Conservation (phyloP, 164 flowering plant species). For the Magnolia changhungtana region DNA sequence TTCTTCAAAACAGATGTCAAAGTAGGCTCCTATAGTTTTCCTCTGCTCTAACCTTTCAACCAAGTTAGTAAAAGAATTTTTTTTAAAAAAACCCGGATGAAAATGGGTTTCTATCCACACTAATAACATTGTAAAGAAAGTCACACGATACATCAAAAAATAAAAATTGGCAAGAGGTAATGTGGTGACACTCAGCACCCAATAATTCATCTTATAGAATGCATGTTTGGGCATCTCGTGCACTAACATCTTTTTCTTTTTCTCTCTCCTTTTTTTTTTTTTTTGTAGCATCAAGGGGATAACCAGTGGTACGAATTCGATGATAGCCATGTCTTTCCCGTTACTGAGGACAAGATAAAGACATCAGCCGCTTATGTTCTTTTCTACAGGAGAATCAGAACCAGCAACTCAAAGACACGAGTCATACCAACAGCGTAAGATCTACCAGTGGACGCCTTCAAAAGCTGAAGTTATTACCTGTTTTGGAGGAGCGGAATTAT, state of each 20-base stretch:
- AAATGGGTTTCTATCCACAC: too few species aligned
- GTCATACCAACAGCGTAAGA: neutral
- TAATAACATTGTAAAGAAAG: neutral
- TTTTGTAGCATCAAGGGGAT: constrained; percentile 58
- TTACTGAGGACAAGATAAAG: constrained; percentile 65
- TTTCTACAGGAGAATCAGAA: constrained; percentile 68
- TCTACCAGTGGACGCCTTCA: neutral
- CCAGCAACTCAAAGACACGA: constrained; percentile 15
- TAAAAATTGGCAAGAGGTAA: neutral
- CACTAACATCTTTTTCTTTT: too few species aligned
- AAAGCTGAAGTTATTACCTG: neutral
- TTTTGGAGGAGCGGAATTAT: too few species aligned
- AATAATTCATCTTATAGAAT: too few species aligned
- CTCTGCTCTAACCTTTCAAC: neutral
- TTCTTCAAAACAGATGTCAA: neutral
- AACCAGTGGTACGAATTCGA: constrained; percentile 85
- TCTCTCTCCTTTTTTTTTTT: neutral
- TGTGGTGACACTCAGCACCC: too few species aligned
- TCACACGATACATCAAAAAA: constrained; percentile 4
- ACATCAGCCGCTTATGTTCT: constrained; percentile 94
- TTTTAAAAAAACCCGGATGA: too few species aligned
- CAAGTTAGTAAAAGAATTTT: too few species aligned
- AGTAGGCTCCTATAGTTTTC: neutral
- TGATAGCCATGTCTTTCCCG: constrained; percentile 68
- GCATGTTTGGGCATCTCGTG: neutral